These are phyloP conservation scores for Coccomyxa sp. DNA, from an alignment of 139 green algal genomes.

Conservation along the genomic window DNA sequence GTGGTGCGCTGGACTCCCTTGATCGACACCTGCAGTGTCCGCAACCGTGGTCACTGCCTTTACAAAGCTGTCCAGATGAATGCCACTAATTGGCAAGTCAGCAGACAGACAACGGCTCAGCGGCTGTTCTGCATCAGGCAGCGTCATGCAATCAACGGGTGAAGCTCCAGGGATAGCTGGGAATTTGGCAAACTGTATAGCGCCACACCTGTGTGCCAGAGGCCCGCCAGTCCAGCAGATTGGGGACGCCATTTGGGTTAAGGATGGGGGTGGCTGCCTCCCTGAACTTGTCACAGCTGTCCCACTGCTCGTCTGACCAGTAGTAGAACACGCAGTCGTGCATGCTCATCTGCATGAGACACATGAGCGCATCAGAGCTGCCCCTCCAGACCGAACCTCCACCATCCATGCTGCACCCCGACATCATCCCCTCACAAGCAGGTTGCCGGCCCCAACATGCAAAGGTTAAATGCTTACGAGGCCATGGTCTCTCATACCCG, in stretches of 20 bases:
- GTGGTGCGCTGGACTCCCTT: background rate
- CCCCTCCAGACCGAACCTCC: too few relatives aligned
- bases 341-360: background rate
- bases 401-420: too few relatives aligned
- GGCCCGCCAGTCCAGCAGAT: background rate
- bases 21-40: background rate
- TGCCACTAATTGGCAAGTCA: background rate
- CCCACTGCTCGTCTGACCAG: background rate
- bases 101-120: too few relatives aligned
- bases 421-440: too few relatives aligned
- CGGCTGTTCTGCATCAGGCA: too few relatives aligned
- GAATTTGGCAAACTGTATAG: too few relatives aligned
- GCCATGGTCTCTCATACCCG: too few relatives aligned
- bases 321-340: background rate
- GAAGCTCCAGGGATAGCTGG: background rate
- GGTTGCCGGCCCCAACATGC: too few relatives aligned
- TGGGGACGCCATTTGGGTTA: background rate
- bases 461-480: too few relatives aligned
- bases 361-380: background rate
- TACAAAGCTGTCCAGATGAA: background rate
- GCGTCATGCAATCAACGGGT: background rate
- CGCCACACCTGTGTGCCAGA: background rate
- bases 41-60: background rate
- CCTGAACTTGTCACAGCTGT: constrained; percentile 1
- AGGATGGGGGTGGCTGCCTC: background rate